Evolutionary conservation across 345 rosid genomes (phyloP).

Genomic region (Nephelium lappaceum): DNA sequence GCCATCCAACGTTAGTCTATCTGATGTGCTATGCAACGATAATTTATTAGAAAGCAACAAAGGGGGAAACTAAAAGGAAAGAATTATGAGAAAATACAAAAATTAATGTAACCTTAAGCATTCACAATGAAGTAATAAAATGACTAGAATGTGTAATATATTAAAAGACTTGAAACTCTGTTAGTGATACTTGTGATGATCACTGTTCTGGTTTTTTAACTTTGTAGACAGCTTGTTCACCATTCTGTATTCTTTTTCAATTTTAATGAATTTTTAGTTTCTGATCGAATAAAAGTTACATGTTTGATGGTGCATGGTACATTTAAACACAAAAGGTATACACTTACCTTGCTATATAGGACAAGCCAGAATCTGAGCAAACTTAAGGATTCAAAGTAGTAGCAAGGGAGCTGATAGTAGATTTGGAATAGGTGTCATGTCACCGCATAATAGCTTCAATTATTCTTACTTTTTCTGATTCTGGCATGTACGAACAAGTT

Average conservation of each 20-base stretch:
- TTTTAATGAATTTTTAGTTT: neutral
- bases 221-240: neutral
- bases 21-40: neutral
- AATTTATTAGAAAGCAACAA: neutral
- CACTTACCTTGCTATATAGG: too few species aligned
- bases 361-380: too few species aligned
- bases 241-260: neutral
- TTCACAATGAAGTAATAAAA: neutral
- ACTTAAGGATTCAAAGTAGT: too few species aligned
- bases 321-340: neutral
- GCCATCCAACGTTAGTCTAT: neutral
- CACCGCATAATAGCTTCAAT: too few species aligned
- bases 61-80: neutral
- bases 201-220: neutral
- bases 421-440: too few species aligned
- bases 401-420: too few species aligned
- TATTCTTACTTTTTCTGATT: neutral
- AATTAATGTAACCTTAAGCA: neutral
- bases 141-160: neutral
- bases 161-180: neutral
- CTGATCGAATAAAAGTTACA: neutral
- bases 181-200: neutral
- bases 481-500: neutral
- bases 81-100: neutral
- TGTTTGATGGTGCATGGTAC: neutral